phyloP scores from a whole-genome alignment of 305 asterid species.

The Fraxinus greggii region DNA sequence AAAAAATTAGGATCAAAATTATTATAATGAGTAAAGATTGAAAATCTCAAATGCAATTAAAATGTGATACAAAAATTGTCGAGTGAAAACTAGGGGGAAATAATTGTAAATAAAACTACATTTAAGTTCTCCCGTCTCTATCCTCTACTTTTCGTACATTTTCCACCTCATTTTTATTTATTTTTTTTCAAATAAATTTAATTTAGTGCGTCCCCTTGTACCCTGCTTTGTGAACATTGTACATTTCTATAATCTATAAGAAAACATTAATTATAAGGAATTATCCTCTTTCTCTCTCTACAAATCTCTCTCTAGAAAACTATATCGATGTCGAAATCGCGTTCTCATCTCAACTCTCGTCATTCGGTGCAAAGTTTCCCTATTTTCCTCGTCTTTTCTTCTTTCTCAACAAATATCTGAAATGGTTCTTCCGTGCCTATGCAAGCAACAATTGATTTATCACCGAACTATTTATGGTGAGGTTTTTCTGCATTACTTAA shows the following conservation, averaged over 20 bases:
- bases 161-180: slow-evolving; percentile 1
- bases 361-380: neutral
- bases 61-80: too few species aligned
- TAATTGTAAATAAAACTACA: neutral
- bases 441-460: neutral
- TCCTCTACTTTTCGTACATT: neutral
- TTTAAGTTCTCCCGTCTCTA: neutral
- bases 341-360: neutral
- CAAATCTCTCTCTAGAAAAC: neutral
- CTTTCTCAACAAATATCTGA: neutral
- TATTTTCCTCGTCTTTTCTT: neutral
- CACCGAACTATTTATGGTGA: neutral
- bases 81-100: neutral
- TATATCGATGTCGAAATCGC: neutral
- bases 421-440: neutral
- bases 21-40: neutral
- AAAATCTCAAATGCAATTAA: neutral
- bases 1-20: too few species aligned
- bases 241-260: neutral
- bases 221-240: neutral
- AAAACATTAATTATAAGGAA: neutral
- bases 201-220: neutral
- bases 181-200: neutral
- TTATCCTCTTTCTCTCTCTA: neutral
- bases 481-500: neutral